A percentile compares a stretch with the other conserved stretches of the same genome.
Conservation (phyloP, 1,284 basidiomycete genomes). For the Waitea zeae region DNA sequence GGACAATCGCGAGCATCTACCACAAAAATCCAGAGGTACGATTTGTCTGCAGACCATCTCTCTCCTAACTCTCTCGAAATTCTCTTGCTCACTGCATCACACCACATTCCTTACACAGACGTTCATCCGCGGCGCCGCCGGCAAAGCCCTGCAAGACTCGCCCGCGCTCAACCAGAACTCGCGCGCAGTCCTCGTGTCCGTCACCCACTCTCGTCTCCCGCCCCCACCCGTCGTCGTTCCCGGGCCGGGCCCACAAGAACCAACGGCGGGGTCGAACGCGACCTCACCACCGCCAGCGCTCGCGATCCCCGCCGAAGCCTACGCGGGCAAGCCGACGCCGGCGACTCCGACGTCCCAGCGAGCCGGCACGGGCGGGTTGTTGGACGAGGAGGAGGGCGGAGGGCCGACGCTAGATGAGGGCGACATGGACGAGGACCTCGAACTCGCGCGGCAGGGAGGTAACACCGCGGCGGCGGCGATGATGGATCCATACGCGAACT, state of each 20-base stretch:
- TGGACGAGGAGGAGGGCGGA: slow-evolving; percentile 7
- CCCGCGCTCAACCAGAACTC: slow-evolving; percentile 65
- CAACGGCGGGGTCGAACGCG: slow-evolving; percentile 9
- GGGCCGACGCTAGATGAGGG: slow-evolving; percentile 12
- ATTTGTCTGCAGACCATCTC: slow-evolving; percentile 3
- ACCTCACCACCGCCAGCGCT: slow-evolving; percentile 5
- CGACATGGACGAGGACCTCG: slow-evolving; percentile 12
- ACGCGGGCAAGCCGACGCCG: slow-evolving; percentile 9
- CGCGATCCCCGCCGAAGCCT: background rate
- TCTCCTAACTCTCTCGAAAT: background rate
- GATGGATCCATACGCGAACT: slow-evolving; percentile 58
- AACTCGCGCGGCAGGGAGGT: slow-evolving; percentile 3
- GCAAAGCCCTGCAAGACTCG: slow-evolving; percentile 57
- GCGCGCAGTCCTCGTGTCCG: slow-evolving; percentile 48
- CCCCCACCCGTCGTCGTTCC: slow-evolving; percentile 27
- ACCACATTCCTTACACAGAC: slow-evolving; percentile 30
- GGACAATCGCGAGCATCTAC: slow-evolving; percentile 73
- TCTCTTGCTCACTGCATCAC: background rate
- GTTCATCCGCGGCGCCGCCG: slow-evolving; percentile 65
- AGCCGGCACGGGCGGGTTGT: slow-evolving; percentile 7
- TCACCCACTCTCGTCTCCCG: slow-evolving; percentile 34
- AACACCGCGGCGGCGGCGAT: slow-evolving; percentile 7
- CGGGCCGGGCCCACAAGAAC: slow-evolving; percentile 54
- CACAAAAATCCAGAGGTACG: slow-evolving; percentile 78
- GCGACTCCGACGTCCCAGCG: slow-evolving; percentile 10